phyloP scores from a whole-genome alignment of 2,329 filamentous ascomycete species.

The Helminthosporium solani region DNA sequence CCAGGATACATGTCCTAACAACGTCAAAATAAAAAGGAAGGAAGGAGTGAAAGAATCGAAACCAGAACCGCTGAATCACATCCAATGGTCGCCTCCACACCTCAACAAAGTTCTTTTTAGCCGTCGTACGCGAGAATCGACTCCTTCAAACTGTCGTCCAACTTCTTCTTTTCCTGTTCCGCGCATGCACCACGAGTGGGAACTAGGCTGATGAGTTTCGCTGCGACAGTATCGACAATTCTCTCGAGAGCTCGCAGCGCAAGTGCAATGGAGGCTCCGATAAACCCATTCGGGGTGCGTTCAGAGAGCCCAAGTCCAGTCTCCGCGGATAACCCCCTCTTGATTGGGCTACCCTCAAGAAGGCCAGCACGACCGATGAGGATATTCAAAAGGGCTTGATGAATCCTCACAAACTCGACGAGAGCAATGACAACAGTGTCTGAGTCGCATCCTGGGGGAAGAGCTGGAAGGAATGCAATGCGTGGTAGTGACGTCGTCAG shows the following conservation, averaged over 20 bases:
- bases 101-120: neutral
- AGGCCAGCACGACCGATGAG: slow-evolving; percentile 10
- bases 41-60: no score
- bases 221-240: slow-evolving; percentile 9
- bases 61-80: neutral
- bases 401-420: slow-evolving; percentile 10
- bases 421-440: slow-evolving; percentile 10
- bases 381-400: slow-evolving; percentile 14
- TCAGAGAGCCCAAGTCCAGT: neutral
- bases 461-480: slow-evolving; percentile 1
- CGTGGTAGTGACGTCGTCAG: neutral
- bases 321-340: neutral
- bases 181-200: slow-evolving; percentile 9
- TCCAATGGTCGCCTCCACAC: neutral
- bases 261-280: slow-evolving; percentile 6
- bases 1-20: no score
- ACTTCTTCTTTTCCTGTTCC: slow-evolving; percentile 6
- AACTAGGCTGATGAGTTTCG: slow-evolving; percentile 7
- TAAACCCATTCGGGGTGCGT: neutral
- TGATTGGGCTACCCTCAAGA: slow-evolving; percentile 1
- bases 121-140: slow-evolving; percentile 7
- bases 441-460: neutral
- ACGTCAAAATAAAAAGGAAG: no score
- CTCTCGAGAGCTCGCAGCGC: slow-evolving; percentile 10
- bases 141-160: slow-evolving; percentile 8